These are phyloP conservation scores for Hanseniaspora nectarophila DNA, from an alignment of 805 yeast genomes.

Conservation along the genomic window DNA sequence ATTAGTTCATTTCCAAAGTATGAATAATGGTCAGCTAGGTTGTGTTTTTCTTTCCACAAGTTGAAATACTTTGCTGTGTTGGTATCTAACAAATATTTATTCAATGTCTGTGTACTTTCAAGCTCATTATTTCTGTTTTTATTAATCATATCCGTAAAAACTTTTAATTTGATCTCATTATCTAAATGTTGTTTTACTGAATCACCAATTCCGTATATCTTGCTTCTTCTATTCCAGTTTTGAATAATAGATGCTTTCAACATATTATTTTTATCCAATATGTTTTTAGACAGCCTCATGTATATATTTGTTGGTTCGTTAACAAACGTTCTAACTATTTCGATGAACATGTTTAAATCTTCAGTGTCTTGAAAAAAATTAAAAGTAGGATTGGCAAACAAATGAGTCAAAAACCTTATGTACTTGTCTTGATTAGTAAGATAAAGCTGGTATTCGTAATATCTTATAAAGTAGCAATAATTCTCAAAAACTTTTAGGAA, in stretches of 20 bases:
- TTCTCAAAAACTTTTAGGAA: constrained; percentile 8
- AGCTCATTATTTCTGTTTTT: not conserved
- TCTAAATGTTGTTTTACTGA: not conserved
- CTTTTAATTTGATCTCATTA: not conserved
- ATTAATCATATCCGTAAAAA: not conserved
- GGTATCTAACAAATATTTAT: not conserved
- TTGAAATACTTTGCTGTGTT: not conserved
- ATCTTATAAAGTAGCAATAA: constrained; percentile 9
- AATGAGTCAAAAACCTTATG: not conserved
- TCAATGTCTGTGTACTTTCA: not conserved
- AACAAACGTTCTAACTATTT: not conserved
- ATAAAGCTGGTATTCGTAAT: constrained; percentile 8
- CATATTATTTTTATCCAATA: not conserved
- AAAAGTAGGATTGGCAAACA: not conserved
- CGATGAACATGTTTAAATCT: not conserved
- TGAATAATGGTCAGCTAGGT: not conserved
- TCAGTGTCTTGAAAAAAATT: not conserved
- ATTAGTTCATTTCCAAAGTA: constrained; percentile 7
- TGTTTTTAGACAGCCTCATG: constrained; percentile 4
- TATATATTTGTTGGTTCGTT: constrained; percentile 4
- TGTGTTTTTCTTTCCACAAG: not conserved
- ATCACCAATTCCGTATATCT: not conserved
- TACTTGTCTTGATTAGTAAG: constrained; percentile 6
- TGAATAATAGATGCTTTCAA: not conserved
- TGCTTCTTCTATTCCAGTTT: not conserved